Evolutionary conservation across 139 green algal genomes (phyloP).

Genomic region (Chlamydomonas schloesseri): DNA sequence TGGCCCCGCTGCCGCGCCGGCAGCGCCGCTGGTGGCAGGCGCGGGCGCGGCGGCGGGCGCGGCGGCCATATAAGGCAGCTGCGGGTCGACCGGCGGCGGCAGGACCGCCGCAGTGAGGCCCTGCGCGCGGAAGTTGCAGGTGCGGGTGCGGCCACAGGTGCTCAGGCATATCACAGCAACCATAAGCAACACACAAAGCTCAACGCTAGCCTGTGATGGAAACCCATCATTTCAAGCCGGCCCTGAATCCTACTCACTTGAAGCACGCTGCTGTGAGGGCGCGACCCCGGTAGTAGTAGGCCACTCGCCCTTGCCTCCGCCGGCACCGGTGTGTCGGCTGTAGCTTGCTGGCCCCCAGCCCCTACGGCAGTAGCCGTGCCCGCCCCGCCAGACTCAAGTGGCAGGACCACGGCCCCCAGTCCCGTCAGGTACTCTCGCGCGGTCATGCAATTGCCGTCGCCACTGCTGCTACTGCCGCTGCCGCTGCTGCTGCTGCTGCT

Average conservation of each 20-base stretch:
- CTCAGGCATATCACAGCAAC: too few relatives aligned
- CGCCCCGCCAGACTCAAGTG: neutral
- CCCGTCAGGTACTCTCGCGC: neutral
- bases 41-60: neutral
- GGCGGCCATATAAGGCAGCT: neutral
- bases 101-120: neutral
- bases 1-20: too few relatives aligned
- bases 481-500: neutral
- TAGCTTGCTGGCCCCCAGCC: too few relatives aligned
- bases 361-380: neutral
- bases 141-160: too few relatives aligned
- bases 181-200: too few relatives aligned
- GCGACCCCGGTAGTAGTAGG: too few relatives aligned
- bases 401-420: constrained; percentile 26
- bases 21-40: neutral
- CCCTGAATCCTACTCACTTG: too few relatives aligned
- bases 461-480: neutral
- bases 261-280: too few relatives aligned
- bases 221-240: too few relatives aligned
- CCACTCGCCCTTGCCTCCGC: too few relatives aligned
- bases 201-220: too few relatives aligned
- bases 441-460: neutral
- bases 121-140: neutral
- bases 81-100: neutral
- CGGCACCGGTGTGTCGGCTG: too few relatives aligned